Evolutionary conservation across 257 asterid species (phyloP).

Genomic region (Gardenia jasminoides): DNA sequence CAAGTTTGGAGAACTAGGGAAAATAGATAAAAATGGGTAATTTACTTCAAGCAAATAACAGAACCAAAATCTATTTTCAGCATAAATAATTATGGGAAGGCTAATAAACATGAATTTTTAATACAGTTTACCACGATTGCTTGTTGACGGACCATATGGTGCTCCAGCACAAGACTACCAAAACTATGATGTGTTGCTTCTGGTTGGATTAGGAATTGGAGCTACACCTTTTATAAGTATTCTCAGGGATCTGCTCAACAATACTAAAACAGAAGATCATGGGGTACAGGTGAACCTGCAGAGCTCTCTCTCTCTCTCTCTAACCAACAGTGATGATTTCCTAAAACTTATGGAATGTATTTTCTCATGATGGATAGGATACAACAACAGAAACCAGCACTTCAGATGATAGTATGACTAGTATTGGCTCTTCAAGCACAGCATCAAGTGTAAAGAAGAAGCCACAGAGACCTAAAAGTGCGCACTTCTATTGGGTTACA

Average conservation of each 20-base stretch:
- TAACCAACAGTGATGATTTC: neutral
- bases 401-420: slow-evolving; percentile 78
- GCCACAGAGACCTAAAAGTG: slow-evolving; percentile 48
- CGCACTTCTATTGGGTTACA: slow-evolving; percentile 93
- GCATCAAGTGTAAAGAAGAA: slow-evolving; percentile 56
- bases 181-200: slow-evolving; percentile 77
- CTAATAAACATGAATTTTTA: slow-evolving; percentile 8
- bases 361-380: slow-evolving; percentile 38
- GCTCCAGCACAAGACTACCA: slow-evolving; percentile 94
- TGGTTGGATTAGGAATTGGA: slow-evolving; percentile 93
- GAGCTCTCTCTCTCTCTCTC: neutral
- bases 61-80: slow-evolving; percentile 1
- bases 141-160: slow-evolving; percentile 92
- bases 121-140: slow-evolving; percentile 71
- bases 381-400: slow-evolving; percentile 64
- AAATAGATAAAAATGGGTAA: slow-evolving; percentile 67
- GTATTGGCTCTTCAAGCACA: slow-evolving; percentile 56
- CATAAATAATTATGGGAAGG: neutral
- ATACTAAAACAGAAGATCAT: slow-evolving; percentile 63
- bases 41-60: slow-evolving; percentile 7
- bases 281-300: slow-evolving; percentile 30
- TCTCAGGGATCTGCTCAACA: slow-evolving; percentile 77
- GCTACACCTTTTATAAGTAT: slow-evolving; percentile 95
- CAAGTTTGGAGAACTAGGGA: slow-evolving; percentile 49
- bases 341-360: slow-evolving; percentile 3